Conservation (phyloP, 768 basidiomycete species). For the Rhodotorula graminis region DNA sequence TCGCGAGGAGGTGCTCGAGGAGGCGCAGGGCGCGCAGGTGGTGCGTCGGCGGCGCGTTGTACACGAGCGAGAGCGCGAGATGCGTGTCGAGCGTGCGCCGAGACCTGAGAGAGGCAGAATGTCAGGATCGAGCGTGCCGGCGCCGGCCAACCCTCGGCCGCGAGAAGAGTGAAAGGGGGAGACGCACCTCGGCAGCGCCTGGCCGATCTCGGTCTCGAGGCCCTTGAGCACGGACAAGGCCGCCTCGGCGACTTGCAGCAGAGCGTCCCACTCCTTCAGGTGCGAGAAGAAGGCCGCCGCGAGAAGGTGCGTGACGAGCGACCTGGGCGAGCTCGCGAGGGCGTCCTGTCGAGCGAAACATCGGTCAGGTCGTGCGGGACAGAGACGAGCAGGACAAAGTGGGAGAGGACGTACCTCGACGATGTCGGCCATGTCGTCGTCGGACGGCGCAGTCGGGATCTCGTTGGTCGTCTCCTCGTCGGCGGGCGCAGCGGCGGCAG, state of each 20-base stretch:
- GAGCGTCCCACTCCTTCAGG: constrained; percentile 70
- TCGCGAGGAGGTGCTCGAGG: constrained; percentile 63
- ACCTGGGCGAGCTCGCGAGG: constrained; percentile 54
- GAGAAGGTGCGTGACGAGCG: constrained; percentile 64
- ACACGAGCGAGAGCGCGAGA: constrained; percentile 71
- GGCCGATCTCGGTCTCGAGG: constrained; percentile 59
- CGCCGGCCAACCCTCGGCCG: no score
- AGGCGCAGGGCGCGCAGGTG: constrained; percentile 71
- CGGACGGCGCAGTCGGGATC: background rate
- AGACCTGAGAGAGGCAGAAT: constrained; percentile 51
- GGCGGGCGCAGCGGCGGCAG: constrained; percentile 40
- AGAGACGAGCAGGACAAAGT: background rate
- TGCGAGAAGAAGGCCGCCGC: constrained; percentile 60
- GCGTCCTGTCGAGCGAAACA: constrained; percentile 52
- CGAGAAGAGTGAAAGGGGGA: constrained; percentile 46
- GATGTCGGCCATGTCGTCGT: constrained; percentile 21
- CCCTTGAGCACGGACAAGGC: constrained; percentile 59
- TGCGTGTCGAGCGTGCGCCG: constrained; percentile 64
- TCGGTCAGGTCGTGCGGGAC: background rate
- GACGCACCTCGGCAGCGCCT: constrained; percentile 52
- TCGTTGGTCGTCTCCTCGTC: constrained; percentile 39
- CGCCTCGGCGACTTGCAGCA: constrained; percentile 65
- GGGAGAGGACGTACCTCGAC: constrained; percentile 27
- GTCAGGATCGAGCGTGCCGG: background rate
- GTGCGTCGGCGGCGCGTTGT: constrained; percentile 83